Base-by-base conservation (phyloP, 2,329 filamentous ascomycete genomes). In the Davidsoniella neocaledoniae region DNA sequence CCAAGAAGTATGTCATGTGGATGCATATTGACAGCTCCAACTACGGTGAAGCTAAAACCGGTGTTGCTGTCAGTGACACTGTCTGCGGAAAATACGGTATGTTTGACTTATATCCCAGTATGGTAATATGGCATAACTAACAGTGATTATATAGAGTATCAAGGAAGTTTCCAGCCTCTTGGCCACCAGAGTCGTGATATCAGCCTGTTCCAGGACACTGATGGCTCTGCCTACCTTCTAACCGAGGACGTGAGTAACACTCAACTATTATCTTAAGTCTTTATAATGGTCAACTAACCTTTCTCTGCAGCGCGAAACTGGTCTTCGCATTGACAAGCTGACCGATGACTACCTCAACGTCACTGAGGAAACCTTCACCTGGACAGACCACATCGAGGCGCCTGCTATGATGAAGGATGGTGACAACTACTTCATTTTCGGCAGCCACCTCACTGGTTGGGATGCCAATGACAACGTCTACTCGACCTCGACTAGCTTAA, bases 401-500 rank as follows among this genome's bases (percentile, higher is more conserved):
- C 79, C 80, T 0, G 78, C 79, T 0, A 65, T 83, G 36, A 59
- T 79, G 50, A 83, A 82, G 61, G 68, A 70, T 6, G 66, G 71
- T 12, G 72, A 68, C 1, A 68, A 70, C 0, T 83, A 81, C 61
- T 83, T 74, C 61, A 74, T 83, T 63, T 81, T 83, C 57, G 77
- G 72, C 2, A 77, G 73, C 0, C 66, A 71, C 41, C 58, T 75
- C 10, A 74, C 70, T 0, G 72, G 72, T 2, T 77, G 73, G 74
- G 65, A 72, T 51, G 64, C 77, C 8, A 81, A 81, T 54, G 79
- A 82, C 58, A 83, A 83, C 57, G 67, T 68, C 33, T 79, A 81
- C 60, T 71, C 68, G 57, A 78, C 75, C 2, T 68, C 77, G 0
- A 72, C 70, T 2, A 73, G 66, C 1, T 63, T 81, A 0, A 62